Evolutionary conservation across 2,329 filamentous ascomycete genomes (phyloP).

Genomic region (Myriosclerotinia duriaeana): DNA sequence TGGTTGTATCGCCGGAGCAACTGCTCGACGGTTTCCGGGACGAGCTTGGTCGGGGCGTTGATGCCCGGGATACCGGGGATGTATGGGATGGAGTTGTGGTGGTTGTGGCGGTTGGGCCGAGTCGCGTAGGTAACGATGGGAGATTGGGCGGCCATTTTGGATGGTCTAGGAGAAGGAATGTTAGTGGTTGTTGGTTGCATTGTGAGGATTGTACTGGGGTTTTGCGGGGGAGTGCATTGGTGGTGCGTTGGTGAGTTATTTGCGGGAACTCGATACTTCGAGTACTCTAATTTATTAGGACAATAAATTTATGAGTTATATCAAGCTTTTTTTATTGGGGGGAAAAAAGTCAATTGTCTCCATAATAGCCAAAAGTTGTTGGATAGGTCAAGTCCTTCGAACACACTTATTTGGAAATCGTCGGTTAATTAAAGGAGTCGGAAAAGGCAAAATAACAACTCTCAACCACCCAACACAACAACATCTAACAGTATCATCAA

Average conservation of each 20-base stretch:
- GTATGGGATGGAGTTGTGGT: not conserved
- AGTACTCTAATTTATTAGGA: not conserved
- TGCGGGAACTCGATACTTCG: not conserved
- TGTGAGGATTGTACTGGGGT: not conserved
- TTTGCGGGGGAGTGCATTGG: not conserved
- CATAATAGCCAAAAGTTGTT: not conserved
- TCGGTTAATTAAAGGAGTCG: conserved; percentile 1
- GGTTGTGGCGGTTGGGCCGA: not conserved
- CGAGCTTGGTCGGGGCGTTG: not conserved
- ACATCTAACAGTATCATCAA: not conserved
- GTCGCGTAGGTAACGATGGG: not conserved
- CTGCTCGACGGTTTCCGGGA: not conserved
- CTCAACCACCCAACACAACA: not conserved
- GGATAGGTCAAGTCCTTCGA: not conserved
- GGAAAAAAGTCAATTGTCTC: not conserved
- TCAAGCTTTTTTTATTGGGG: not conserved
- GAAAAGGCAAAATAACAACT: not conserved
- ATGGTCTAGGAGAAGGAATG: not conserved
- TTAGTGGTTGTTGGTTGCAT: not conserved
- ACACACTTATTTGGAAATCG: not conserved
- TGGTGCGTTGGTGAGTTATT: not conserved
- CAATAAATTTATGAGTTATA: not conserved
- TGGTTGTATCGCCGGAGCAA: not conserved
- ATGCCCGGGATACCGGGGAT: not conserved
- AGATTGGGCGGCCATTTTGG: not conserved